Conservation (phyloP, 306 rosid species). For the Abrus pulchellus region DNA sequence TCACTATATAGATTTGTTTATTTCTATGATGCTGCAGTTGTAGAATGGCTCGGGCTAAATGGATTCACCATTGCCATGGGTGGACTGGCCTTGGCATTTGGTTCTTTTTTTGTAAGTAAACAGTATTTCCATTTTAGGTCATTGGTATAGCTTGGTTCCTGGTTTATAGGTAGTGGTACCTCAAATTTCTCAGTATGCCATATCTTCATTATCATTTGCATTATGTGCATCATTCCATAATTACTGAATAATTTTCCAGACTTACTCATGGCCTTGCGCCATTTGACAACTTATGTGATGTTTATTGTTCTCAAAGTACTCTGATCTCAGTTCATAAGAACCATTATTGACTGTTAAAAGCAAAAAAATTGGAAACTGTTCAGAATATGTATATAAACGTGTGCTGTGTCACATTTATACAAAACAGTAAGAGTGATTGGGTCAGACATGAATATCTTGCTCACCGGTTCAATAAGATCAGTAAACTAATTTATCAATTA, state of each 20-base stretch:
- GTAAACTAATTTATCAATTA: neutral
- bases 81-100: slow-evolving; percentile 63
- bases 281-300: slow-evolving; percentile 13
- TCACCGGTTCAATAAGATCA: neutral
- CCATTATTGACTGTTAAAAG: neutral
- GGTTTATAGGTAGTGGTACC: neutral
- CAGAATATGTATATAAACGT: neutral
- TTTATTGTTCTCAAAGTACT: slow-evolving; percentile 12
- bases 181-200: neutral
- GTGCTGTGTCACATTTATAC: neutral
- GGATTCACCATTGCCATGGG: slow-evolving; percentile 52
- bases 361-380: slow-evolving; percentile 18
- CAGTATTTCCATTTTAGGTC: slow-evolving; percentile 1
- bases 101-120: slow-evolving; percentile 82
- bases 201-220: slow-evolving; percentile 22
- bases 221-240: slow-evolving; percentile 25
- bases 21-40: slow-evolving; percentile 60
- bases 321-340: neutral
- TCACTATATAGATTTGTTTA: slow-evolving; percentile 12
- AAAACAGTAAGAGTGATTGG: neutral
- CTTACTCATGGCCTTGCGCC: neutral
- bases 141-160: slow-evolving; percentile 23
- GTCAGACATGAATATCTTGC: neutral
- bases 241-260: slow-evolving; percentile 1
- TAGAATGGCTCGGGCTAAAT: slow-evolving; percentile 79